Evolutionary conservation across 2,329 filamentous ascomycete species (phyloP).

Genomic region (Biscogniauxia sp.): DNA sequence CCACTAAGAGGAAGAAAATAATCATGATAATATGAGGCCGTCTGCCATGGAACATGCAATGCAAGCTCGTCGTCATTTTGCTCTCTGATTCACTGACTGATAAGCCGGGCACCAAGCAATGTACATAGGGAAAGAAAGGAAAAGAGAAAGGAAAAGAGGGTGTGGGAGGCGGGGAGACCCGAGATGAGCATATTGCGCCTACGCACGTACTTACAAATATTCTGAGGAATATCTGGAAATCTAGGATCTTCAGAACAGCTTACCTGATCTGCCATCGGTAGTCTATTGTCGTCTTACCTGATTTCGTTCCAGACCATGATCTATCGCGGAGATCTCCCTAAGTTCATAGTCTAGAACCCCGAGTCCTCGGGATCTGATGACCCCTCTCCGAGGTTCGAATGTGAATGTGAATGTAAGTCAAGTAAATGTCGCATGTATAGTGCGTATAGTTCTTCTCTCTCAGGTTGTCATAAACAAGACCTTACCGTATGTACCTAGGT

Average conservation of each 20-base stretch:
- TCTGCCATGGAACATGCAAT: neutral
- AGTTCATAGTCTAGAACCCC: slow-evolving; percentile 15
- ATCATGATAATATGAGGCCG: neutral
- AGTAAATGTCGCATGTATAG: neutral
- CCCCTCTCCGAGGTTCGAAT: slow-evolving; percentile 1
- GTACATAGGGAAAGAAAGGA: neutral
- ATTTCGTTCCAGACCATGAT: slow-evolving; percentile 19
- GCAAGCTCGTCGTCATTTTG: neutral
- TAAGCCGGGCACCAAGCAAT: neutral
- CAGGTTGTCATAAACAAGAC: neutral
- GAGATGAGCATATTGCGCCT: slow-evolving; percentile 5
- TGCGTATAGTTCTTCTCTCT: neutral
- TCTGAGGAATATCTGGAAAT: neutral
- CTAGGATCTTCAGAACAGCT: slow-evolving; percentile 14
- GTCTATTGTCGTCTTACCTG: slow-evolving; percentile 12
- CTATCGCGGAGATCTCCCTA: slow-evolving; percentile 11
- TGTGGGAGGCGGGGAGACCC: neutral
- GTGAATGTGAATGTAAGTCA: neutral
- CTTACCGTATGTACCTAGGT: neutral
- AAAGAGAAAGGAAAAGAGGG: neutral
- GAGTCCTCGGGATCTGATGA: slow-evolving; percentile 7
- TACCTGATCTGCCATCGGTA: slow-evolving; percentile 16
- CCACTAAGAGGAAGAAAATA: neutral
- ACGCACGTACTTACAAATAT: neutral
- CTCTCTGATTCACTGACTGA: neutral